phyloP scores from a whole-genome alignment of 2,329 filamentous ascomycete genomes.

The Thelonectria olida region DNA sequence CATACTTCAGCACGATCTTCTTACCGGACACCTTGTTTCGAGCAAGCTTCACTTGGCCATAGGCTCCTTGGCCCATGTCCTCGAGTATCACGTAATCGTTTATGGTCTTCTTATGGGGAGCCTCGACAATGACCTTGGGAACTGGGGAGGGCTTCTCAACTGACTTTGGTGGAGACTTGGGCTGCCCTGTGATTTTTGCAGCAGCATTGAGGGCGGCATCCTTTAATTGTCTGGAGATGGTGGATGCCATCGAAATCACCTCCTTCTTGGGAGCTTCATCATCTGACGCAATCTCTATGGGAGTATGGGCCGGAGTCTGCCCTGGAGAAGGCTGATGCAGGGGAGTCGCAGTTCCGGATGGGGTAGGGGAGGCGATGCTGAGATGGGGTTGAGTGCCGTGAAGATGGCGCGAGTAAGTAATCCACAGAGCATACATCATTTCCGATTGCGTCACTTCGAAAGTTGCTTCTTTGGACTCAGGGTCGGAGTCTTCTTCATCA shows the following conservation, averaged over 20 bases:
- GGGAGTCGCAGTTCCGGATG: conserved; percentile 74
- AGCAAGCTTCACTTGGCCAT: conserved; percentile 95
- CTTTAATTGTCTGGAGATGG: conserved; percentile 65
- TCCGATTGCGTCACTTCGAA: conserved; percentile 70
- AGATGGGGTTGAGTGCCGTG: conserved; percentile 75
- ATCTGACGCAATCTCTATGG: conserved; percentile 65
- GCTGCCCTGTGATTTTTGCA: conserved; percentile 59
- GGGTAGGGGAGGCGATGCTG: conserved; percentile 68
- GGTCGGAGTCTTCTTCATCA: conserved; percentile 60
- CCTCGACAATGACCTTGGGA: conserved; percentile 47
- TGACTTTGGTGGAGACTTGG: conserved; percentile 43
- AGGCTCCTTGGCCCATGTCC: conserved; percentile 98
- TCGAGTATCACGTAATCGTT: conserved; percentile 91
- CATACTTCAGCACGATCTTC: conserved; percentile 96
- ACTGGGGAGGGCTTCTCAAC: conserved; percentile 44
- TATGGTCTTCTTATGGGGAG: conserved; percentile 79
- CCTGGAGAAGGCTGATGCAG: conserved; percentile 82
- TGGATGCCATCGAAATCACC: conserved; percentile 52
- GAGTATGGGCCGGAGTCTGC: conserved; percentile 68
- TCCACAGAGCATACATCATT: conserved; percentile 94
- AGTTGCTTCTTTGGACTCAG: conserved; percentile 49
- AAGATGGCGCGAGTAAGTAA: conserved; percentile 93
- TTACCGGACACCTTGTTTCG: conserved; percentile 82
- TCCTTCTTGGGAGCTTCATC: conserved; percentile 56
- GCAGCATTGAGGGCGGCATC: conserved; percentile 65